Evolutionary conservation across 1,284 basidiomycete genomes (phyloP).

Genomic region (Cerrena zonata): DNA sequence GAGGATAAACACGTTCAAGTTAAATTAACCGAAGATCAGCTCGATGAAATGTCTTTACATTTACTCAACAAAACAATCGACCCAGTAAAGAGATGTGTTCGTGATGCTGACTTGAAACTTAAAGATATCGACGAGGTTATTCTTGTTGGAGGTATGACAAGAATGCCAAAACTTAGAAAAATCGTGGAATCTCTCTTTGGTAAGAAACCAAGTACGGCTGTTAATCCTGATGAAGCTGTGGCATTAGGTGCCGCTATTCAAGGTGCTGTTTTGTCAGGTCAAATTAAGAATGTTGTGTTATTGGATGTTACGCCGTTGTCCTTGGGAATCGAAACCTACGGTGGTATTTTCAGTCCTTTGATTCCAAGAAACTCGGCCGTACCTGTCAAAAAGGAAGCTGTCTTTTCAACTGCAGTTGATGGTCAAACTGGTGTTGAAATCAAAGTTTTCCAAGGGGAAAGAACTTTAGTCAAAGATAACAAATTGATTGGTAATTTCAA

Average conservation of each 20-base stretch:
- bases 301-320: slow-evolving; percentile 93
- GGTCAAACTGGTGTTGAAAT: slow-evolving; percentile 88
- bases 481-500: slow-evolving; percentile 95
- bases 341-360: slow-evolving; percentile 95
- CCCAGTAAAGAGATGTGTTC: no score
- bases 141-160: slow-evolving; percentile 93
- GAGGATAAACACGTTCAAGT: no score
- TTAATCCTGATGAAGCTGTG: slow-evolving; percentile 71
- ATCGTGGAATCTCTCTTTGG: slow-evolving; percentile 91
- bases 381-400: slow-evolving; percentile 94
- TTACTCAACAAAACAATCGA: no score
- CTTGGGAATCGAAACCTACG: slow-evolving; percentile 95
- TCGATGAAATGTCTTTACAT: no score
- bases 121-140: slow-evolving; percentile 87
- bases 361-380: slow-evolving; percentile 95
- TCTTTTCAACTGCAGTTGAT: slow-evolving; percentile 94
- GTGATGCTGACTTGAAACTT: slow-evolving; percentile 87
- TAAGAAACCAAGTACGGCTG: no score
- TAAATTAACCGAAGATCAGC: no score
- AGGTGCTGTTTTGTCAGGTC: slow-evolving; percentile 87
- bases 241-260: slow-evolving; percentile 74
- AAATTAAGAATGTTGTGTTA: slow-evolving; percentile 80
- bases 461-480: slow-evolving; percentile 93
- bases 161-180: slow-evolving; percentile 96
- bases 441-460: slow-evolving; percentile 89